Evolutionary conservation across 2,329 filamentous ascomycete genomes (phyloP).

Genomic region (Harringtonia aguacate): DNA sequence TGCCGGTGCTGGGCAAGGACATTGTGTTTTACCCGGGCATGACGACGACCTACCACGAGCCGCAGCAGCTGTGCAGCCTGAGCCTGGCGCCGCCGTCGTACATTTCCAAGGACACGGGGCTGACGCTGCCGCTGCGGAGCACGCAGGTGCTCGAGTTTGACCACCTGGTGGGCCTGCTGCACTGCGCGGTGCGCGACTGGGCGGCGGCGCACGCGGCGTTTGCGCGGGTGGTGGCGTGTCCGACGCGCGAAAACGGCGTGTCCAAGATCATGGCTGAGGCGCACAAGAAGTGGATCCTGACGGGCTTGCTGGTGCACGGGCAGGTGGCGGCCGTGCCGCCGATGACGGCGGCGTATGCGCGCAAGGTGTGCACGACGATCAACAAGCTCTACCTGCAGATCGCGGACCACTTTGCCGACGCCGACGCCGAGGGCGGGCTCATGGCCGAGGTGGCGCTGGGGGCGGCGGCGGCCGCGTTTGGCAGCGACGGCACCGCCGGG

Average conservation of each 20-base stretch:
- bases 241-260: conserved; percentile 47
- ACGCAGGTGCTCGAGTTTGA: conserved; percentile 56
- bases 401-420: conserved; percentile 54
- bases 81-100: conserved; percentile 39
- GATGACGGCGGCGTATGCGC: conserved; percentile 39
- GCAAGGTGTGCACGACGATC: conserved; percentile 45
- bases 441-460: conserved; percentile 46
- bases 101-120: conserved; percentile 46
- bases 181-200: conserved; percentile 53
- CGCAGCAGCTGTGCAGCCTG: conserved; percentile 30
- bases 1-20: conserved; percentile 52
- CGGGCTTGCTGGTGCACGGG: conserved; percentile 62
- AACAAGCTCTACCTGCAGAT: conserved; percentile 63
- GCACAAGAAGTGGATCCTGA: conserved; percentile 83
- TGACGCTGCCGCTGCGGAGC: conserved; percentile 43
- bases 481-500: conserved; percentile 59
- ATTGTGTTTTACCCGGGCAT: conserved; percentile 55
- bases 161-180: conserved; percentile 55
- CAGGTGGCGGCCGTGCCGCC: conserved; percentile 39
- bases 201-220: conserved; percentile 49
- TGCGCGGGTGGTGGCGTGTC: conserved; percentile 55
- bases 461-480: conserved; percentile 48
- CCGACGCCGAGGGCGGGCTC: conserved; percentile 43
- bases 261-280: conserved; percentile 79
- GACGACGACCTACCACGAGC: conserved; percentile 16